These are phyloP conservation scores for Sarocladium oryzae DNA, from an alignment of 2,329 filamentous ascomycete genomes.

Conservation along the genomic window DNA sequence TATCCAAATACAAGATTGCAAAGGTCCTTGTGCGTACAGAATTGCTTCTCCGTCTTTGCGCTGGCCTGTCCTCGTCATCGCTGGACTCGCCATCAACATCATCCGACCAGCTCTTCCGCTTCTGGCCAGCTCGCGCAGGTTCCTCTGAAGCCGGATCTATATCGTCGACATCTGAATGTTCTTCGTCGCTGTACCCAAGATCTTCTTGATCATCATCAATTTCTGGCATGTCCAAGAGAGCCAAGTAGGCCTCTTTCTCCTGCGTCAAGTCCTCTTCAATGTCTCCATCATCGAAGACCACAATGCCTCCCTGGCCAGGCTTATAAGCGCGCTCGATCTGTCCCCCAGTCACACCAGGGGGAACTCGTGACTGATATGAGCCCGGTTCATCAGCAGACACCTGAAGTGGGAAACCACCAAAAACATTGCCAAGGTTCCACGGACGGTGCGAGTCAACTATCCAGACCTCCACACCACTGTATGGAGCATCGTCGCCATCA, in stretches of 20 bases:
- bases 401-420: slow-evolving; percentile 63
- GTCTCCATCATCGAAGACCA: slow-evolving; percentile 95
- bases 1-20: neutral
- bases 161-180: slow-evolving; percentile 40
- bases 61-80: slow-evolving; percentile 67
- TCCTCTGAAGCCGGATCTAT: slow-evolving; percentile 24
- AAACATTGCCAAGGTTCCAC: slow-evolving; percentile 93
- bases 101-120: slow-evolving; percentile 75
- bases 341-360: slow-evolving; percentile 64
- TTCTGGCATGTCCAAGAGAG: slow-evolving; percentile 86
- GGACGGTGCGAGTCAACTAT: slow-evolving; percentile 84
- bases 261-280: slow-evolving; percentile 72
- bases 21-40: slow-evolving; percentile 52
- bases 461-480: slow-evolving; percentile 91
- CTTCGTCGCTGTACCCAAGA: slow-evolving; percentile 51
- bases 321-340: slow-evolving; percentile 66
- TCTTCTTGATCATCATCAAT: slow-evolving; percentile 69
- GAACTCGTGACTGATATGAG: slow-evolving; percentile 45
- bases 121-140: slow-evolving; percentile 46
- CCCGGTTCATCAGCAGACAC: slow-evolving; percentile 40
- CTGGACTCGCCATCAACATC: slow-evolving; percentile 62
- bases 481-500: slow-evolving; percentile 59
- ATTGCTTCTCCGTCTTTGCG: slow-evolving; percentile 79
- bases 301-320: slow-evolving; percentile 75
- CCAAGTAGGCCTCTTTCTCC: slow-evolving; percentile 77